Percentiles rank a stretch among this genome's conserved stretches.
These are phyloP conservation scores for Cercospora canescens DNA, from an alignment of 2,329 filamentous ascomycete genomes.

Conservation along the genomic window DNA sequence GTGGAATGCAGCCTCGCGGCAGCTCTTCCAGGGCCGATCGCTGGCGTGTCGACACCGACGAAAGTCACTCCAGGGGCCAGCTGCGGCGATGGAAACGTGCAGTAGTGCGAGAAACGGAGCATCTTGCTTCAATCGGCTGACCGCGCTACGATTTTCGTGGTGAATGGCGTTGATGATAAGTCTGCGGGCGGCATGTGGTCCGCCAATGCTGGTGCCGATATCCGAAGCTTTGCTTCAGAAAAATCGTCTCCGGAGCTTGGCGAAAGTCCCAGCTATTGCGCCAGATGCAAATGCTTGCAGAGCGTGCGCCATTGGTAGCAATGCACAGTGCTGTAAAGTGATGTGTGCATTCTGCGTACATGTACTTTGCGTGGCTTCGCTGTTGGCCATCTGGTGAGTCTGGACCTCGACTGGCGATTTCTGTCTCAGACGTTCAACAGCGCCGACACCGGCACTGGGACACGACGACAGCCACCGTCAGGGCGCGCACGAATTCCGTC, in stretches of 20 bases:
- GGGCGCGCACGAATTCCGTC: not conserved
- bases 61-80: not conserved
- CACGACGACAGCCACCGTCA: not conserved
- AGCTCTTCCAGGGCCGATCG: not conserved
- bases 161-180: not conserved
- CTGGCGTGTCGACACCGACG: not conserved
- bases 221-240: not conserved
- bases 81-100: not conserved
- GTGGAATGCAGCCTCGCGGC: slow-evolving; percentile 5
- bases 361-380: not conserved
- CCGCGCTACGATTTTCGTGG: not conserved
- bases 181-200: not conserved
- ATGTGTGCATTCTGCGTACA: not conserved
- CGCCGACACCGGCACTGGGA: not conserved
- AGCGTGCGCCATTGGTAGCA: not conserved
- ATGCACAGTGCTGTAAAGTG: not conserved
- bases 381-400: not conserved
- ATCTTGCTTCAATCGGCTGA: not conserved
- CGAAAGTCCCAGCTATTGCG: not conserved
- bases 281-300: not conserved
- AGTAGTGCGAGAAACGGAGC: not conserved
- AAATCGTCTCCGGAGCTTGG: not conserved
- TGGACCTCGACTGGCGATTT: not conserved
- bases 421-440: not conserved
- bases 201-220: not conserved